Evolutionary conservation across 768 basidiomycete species (phyloP).

Genomic region (Kwoniella heveanensis): DNA sequence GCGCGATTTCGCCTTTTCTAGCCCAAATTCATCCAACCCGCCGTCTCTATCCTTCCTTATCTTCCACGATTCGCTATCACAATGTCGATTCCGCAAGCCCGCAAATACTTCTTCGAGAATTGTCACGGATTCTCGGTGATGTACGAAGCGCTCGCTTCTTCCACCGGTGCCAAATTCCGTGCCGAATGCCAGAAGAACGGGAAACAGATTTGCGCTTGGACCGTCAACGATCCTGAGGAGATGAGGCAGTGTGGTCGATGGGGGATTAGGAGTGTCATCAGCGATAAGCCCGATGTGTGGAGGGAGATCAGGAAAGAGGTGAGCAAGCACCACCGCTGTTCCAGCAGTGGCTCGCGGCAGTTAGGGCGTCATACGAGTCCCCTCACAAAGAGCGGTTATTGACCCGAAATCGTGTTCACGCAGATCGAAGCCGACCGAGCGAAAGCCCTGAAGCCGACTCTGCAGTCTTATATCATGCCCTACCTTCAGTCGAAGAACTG

Average conservation of each 20-base stretch:
- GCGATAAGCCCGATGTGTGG: constrained; percentile 54
- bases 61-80: constrained; percentile 86
- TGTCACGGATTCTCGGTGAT: constrained; percentile 84
- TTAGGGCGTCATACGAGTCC: too few species aligned
- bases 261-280: constrained; percentile 53
- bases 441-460: constrained; percentile 33
- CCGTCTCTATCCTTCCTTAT: constrained; percentile 75
- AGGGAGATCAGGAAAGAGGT: constrained; percentile 45
- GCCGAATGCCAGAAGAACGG: constrained; percentile 72
- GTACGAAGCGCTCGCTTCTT: constrained; percentile 70
- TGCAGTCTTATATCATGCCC: constrained; percentile 34
- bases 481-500: constrained; percentile 41
- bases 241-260: constrained; percentile 58
- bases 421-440: constrained; percentile 35
- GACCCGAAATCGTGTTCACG: background rate
- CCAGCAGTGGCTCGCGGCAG: too few species aligned
- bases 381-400: background rate
- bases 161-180: constrained; percentile 72
- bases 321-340: too few species aligned
- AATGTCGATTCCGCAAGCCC: constrained; percentile 67
- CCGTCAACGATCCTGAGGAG: constrained; percentile 83
- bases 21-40: constrained; percentile 79
- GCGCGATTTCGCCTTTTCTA: background rate
- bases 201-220: constrained; percentile 92
- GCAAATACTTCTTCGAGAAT: constrained; percentile 84